Base-by-base conservation (phyloP, 2,329 filamentous ascomycete species). In the Piedraia hortae region DNA sequence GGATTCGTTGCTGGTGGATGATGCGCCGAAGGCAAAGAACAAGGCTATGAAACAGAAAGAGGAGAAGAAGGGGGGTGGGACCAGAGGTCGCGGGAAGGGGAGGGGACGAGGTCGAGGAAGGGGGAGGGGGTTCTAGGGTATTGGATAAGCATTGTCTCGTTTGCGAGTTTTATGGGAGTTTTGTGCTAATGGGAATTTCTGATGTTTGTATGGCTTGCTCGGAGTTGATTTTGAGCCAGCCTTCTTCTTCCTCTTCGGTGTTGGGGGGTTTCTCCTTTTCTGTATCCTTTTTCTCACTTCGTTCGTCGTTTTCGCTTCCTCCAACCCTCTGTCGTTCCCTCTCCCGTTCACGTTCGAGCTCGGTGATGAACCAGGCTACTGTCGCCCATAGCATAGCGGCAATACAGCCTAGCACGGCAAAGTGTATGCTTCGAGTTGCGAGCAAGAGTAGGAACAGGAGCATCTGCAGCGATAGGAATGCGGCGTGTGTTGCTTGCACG, bases 11-110 rank as follows among this genome's bases (percentile, higher is more conserved):
- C 61, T 97, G 30, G 78, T 97, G 36, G 85, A 97, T 46, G 85
- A 97, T 50, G 67, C 77, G 39, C 78, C 82, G 22, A 97, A 97
- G 58, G 82, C 85, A 29, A 93, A 93, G 71, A 97, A 97, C 55
- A 97, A 97, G 66, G 82, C 85, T 12, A 65, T 82, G 43, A 97
- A 97, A 59, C 85, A 93, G 21, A 39, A 39, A 19, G 44, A 46
- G 16, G 47, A 50, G 13, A 49, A 55, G 19, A 38, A 55, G 10
- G 50, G 53, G 5, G 33, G 39, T 6, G 34, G 37, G n/a, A 32
- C 36, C 16, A 24, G 37, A 12, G 26, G 30, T 9, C 21, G 30
- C 7, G 26, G 41, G 12, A 36, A 28, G 5, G 22, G 30, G 4
- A 26, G 41, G 13, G 39, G 55, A 10, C 49, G 54, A 8, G 33